These are phyloP conservation scores for Rosa rugosa DNA, from an alignment of 306 rosid genomes.

Conservation along the genomic window DNA sequence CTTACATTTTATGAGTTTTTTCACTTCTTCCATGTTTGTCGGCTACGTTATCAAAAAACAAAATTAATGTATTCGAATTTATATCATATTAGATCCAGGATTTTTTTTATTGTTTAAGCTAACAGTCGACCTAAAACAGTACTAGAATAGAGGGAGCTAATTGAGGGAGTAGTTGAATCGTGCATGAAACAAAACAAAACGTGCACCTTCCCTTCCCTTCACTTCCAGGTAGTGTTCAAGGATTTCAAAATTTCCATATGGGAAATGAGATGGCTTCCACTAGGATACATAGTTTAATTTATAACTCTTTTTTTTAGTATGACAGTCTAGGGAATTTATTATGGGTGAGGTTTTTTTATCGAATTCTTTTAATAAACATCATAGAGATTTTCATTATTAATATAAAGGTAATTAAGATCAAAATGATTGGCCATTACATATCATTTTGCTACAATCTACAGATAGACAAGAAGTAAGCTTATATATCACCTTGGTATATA, in stretches of 20 bases:
- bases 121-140: neutral
- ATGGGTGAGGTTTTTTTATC: no score
- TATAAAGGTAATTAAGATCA: no score
- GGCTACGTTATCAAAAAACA: neutral
- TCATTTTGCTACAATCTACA: no score
- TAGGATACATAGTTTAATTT: no score
- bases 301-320: no score
- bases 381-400: no score
- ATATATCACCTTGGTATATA: no score
- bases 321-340: no score
- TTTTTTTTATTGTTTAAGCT: neutral
- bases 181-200: neutral
- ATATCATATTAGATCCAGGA: no score
- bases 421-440: no score
- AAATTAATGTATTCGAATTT: neutral
- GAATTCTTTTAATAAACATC: no score
- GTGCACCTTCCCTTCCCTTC: constrained; percentile 2
- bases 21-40: neutral
- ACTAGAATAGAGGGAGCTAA: neutral
- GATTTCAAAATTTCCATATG: neutral
- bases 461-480: no score
- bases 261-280: neutral
- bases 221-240: neutral
- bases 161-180: neutral
- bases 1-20: neutral